A percentile compares a stretch with the other conserved stretches of the same genome.
Evolutionary conservation across 2,329 filamentous ascomycete species (phyloP).

Genomic region (Neofusicoccum parvum): DNA sequence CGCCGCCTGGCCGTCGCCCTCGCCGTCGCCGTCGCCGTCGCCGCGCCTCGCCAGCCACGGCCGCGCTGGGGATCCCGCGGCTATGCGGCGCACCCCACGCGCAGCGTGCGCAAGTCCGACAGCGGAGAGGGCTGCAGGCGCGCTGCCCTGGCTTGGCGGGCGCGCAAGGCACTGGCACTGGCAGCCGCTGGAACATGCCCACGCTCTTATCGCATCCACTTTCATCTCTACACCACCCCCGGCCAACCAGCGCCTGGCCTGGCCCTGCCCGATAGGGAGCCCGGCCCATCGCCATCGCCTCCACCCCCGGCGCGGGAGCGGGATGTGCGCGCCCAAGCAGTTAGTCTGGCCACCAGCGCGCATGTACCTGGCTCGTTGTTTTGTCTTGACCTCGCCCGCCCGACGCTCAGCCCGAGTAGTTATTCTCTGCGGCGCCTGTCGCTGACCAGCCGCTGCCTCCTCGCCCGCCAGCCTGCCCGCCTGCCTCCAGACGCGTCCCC

Average conservation of each 20-base stretch:
- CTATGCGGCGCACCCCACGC: constrained; percentile 19
- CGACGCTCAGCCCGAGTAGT: neutral
- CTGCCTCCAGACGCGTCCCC: neutral
- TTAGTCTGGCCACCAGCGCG: neutral
- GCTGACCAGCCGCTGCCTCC: neutral
- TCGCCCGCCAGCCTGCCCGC: neutral
- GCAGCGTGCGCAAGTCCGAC: neutral
- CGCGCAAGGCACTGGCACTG: neutral
- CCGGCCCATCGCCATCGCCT: constrained; percentile 6
- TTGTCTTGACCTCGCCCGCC: neutral
- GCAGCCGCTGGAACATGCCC: constrained; percentile 11
- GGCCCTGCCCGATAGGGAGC: constrained; percentile 11
- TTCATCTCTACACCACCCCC: constrained; percentile 11
- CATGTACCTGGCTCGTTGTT: constrained; percentile 4
- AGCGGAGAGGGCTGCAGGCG: neutral
- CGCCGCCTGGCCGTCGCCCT: neutral
- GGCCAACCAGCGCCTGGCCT: constrained; percentile 9
- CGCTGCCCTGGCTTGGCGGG: constrained; percentile 9
- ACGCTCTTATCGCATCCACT: constrained; percentile 18
- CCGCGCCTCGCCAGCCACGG: neutral
- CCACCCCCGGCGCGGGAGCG: constrained; percentile 19
- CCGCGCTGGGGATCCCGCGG: constrained; percentile 3
- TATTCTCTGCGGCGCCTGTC: neutral
- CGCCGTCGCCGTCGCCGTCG: neutral
- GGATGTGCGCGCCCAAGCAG: constrained; percentile 6